Conservation (phyloP, 768 basidiomycete genomes). For the Pholiota molesta region DNA sequence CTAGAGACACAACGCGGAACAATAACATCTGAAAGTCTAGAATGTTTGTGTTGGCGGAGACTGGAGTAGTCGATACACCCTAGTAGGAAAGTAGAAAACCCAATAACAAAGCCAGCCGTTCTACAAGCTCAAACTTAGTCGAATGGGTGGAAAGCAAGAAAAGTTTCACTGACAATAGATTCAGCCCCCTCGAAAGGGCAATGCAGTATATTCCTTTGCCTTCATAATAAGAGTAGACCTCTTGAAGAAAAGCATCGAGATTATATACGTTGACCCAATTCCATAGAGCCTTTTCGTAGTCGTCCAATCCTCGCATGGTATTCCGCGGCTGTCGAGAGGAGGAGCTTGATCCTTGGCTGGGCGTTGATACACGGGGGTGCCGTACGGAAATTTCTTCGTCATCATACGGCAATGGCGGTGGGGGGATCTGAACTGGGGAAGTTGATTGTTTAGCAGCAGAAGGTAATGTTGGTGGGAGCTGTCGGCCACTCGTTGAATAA, state of each 20-base stretch:
- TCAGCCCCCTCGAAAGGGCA: conserved; percentile 86
- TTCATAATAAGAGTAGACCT: conserved; percentile 95
- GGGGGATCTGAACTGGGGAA: conserved; percentile 45
- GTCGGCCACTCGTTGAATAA: conserved; percentile 43
- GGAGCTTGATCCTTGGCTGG: conserved; percentile 32
- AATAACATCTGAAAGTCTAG: conserved; percentile 77
- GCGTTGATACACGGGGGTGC: conserved; percentile 19
- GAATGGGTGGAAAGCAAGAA: conserved; percentile 15
- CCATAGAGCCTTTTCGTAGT: conserved; percentile 93
- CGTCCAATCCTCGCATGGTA: conserved; percentile 70
- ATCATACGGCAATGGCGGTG: conserved; percentile 65
- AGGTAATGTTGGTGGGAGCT: conserved; percentile 31
- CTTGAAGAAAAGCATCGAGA: conserved; percentile 92
- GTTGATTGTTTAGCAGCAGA: conserved; percentile 24
- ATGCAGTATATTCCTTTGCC: conserved; percentile 98
- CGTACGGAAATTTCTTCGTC: conserved; percentile 27
- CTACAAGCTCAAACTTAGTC: conserved; percentile 45
- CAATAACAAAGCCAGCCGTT: conserved; percentile 96
- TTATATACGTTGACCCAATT: conserved; percentile 99
- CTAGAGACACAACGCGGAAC: conserved; percentile 82
- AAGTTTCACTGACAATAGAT: conserved; percentile 78
- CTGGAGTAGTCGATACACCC: conserved; percentile 94
- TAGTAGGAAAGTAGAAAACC: conserved; percentile 95
- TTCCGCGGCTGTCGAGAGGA: conserved; percentile 42
- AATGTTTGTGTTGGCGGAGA: conserved; percentile 67